phyloP scores from a whole-genome alignment of 2,329 filamentous ascomycete species.

The Rachicladosporium sp. region DNA sequence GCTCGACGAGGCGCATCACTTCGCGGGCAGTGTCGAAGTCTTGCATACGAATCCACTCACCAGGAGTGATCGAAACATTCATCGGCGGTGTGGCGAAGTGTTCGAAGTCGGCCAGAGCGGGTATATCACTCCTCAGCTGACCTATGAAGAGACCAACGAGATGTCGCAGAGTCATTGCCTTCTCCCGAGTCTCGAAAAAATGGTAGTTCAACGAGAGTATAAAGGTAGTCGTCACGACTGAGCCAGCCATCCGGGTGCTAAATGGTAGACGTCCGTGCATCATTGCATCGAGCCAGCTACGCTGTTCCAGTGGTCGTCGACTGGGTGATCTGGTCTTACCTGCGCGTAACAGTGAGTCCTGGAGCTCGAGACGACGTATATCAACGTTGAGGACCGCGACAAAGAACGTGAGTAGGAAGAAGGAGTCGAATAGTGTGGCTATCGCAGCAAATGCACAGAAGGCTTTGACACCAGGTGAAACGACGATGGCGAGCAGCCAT shows the following conservation, averaged over 20 bases:
- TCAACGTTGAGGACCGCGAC: constrained; percentile 68
- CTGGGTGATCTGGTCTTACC: constrained; percentile 27
- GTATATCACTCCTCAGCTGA: constrained; percentile 3
- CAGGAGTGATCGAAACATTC: constrained; percentile 63
- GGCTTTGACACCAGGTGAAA: constrained; percentile 57
- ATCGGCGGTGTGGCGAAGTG: constrained; percentile 41
- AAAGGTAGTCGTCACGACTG: constrained; percentile 59
- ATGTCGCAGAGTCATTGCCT: constrained; percentile 17
- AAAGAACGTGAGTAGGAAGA: constrained; percentile 71
- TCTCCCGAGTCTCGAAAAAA: constrained; percentile 52
- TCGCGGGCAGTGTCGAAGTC: constrained; percentile 69
- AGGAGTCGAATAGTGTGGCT: constrained; percentile 63
- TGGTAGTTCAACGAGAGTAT: constrained; percentile 66
- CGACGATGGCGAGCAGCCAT: constrained; percentile 51
- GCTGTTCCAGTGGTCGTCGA: constrained; percentile 21
- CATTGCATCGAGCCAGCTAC: constrained; percentile 50
- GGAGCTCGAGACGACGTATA: constrained; percentile 61
- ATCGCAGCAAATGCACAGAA: constrained; percentile 68
- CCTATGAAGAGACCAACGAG: constrained; percentile 17
- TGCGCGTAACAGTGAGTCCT: constrained; percentile 50
- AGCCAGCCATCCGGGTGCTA: constrained; percentile 63
- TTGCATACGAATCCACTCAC: constrained; percentile 63
- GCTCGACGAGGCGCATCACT: constrained; percentile 64
- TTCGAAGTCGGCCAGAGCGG: constrained; percentile 13
- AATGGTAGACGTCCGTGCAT: constrained; percentile 51